Percentiles rank a stretch among this genome's conserved stretches.
phyloP scores from a whole-genome alignment of 345 rosid genomes.

The Ceriops zippeliana region DNA sequence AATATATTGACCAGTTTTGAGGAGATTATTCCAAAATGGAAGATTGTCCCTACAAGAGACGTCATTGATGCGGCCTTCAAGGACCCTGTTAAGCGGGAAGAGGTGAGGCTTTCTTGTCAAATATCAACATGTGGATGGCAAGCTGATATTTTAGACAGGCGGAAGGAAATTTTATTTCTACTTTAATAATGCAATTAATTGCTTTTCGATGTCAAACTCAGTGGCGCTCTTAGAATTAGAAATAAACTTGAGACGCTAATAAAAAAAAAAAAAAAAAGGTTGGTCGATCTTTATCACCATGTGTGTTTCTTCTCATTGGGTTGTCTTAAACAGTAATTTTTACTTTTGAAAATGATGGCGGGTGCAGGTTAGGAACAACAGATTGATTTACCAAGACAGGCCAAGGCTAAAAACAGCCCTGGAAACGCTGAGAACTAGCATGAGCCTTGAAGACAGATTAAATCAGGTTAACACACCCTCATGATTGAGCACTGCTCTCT shows the following conservation, averaged over 20 bases:
- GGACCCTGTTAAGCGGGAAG: slow-evolving; percentile 79
- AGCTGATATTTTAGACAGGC: too few relatives aligned
- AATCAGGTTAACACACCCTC: slow-evolving; percentile 40
- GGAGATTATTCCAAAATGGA: slow-evolving; percentile 91
- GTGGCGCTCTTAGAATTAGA: too few relatives aligned
- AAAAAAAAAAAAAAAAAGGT: too few relatives aligned
- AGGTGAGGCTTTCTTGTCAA: slow-evolving; percentile 34
- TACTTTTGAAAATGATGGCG: not conserved
- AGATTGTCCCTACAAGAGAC: slow-evolving; percentile 90
- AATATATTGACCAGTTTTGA: slow-evolving; percentile 74
- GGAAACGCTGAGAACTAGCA: slow-evolving; percentile 91
- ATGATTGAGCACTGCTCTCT: too few relatives aligned
- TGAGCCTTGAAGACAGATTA: slow-evolving; percentile 65
- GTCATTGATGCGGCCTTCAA: slow-evolving; percentile 76
- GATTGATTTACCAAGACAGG: slow-evolving; percentile 89
- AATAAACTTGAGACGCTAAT: too few relatives aligned
- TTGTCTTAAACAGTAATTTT: not conserved
- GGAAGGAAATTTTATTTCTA: too few relatives aligned
- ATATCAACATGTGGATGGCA: too few relatives aligned
- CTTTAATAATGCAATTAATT: too few relatives aligned
- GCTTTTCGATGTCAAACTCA: too few relatives aligned
- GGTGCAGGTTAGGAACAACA: slow-evolving; percentile 73
- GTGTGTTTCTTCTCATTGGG: not conserved
- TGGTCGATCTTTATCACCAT: not conserved
- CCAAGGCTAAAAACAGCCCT: slow-evolving; percentile 92